These are phyloP conservation scores for Scytalidium sp. DNA, from an alignment of 2,329 filamentous ascomycete genomes.

Conservation along the genomic window DNA sequence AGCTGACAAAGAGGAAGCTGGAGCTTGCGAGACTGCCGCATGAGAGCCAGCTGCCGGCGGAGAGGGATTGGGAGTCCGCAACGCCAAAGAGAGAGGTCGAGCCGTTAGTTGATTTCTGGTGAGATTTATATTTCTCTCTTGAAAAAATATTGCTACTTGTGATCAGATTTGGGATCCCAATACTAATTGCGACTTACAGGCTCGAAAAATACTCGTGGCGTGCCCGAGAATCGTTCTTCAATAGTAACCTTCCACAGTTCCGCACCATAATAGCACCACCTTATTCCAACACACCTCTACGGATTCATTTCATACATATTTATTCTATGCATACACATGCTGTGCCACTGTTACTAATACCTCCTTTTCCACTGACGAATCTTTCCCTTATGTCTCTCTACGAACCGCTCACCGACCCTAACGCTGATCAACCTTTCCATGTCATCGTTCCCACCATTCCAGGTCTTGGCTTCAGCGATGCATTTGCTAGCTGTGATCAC, in stretches of 20 bases:
- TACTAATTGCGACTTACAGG: conserved; percentile 36
- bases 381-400: conserved; percentile 56
- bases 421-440: conserved; percentile 53
- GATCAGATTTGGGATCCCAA: too few relatives aligned
- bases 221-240: conserved; percentile 54
- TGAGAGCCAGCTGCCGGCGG: conserved; percentile 46
- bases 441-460: conserved; percentile 65
- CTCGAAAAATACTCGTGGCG: conserved; percentile 66
- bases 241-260: conserved; percentile 60
- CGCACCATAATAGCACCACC: conserved; percentile 50
- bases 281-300: conserved; percentile 36
- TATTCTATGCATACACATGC: conserved; percentile 50
- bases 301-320: conserved; percentile 65
- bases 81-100: conserved; percentile 58
- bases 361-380: conserved; percentile 64
- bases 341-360: conserved; percentile 61
- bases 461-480: conserved; percentile 65
- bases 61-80: conserved; percentile 50
- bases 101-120: conserved; percentile 64
- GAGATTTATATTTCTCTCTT: conserved; percentile 20
- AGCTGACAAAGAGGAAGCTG: conserved; percentile 65
- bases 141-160: too few relatives aligned
- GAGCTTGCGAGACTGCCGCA: conserved; percentile 64
- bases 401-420: conserved; percentile 45
- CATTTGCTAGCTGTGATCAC: conserved; percentile 38